Conservation (phyloP, 208 protist genomes). For the Wallacemonas sp. region DNA sequence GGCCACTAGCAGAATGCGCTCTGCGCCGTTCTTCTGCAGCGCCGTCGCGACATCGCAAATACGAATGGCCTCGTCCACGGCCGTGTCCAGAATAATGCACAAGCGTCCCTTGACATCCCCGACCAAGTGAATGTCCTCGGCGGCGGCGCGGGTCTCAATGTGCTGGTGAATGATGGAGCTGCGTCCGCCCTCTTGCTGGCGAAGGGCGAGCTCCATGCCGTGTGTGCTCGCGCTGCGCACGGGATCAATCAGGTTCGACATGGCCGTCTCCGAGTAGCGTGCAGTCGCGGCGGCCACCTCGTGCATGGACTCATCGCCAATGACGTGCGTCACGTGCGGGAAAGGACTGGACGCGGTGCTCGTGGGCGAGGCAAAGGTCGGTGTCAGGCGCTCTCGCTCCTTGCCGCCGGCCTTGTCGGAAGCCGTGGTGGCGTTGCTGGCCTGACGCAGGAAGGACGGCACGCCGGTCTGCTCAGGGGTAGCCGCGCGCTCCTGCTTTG, state of each 20-base stretch:
- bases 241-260: neutral
- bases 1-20: slow-evolving; percentile 68
- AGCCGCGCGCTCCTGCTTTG: slow-evolving; percentile 17
- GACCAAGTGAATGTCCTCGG: slow-evolving; percentile 65
- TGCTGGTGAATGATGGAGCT: slow-evolving; percentile 27
- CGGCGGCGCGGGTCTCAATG: slow-evolving; percentile 27
- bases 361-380: slow-evolving; percentile 9
- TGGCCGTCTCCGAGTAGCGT: slow-evolving; percentile 2
- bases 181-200: slow-evolving; percentile 55
- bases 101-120: slow-evolving; percentile 70
- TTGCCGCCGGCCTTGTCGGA: neutral
- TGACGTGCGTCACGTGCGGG: neutral
- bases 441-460: neutral
- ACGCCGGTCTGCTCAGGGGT: slow-evolving; percentile 3
- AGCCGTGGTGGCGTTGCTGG: too few relatives aligned
- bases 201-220: slow-evolving; percentile 64
- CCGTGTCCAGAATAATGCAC: slow-evolving; percentile 82
- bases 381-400: slow-evolving; percentile 2
- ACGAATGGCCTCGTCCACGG: slow-evolving; percentile 80
- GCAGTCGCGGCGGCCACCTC: slow-evolving; percentile 7
- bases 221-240: slow-evolving; percentile 38
- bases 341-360: neutral
- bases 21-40: slow-evolving; percentile 60
- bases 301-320: slow-evolving; percentile 12
- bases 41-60: slow-evolving; percentile 58